These are phyloP conservation scores for Termitomyces sp. DNA, from an alignment of 768 basidiomycete species.

Conservation along the genomic window DNA sequence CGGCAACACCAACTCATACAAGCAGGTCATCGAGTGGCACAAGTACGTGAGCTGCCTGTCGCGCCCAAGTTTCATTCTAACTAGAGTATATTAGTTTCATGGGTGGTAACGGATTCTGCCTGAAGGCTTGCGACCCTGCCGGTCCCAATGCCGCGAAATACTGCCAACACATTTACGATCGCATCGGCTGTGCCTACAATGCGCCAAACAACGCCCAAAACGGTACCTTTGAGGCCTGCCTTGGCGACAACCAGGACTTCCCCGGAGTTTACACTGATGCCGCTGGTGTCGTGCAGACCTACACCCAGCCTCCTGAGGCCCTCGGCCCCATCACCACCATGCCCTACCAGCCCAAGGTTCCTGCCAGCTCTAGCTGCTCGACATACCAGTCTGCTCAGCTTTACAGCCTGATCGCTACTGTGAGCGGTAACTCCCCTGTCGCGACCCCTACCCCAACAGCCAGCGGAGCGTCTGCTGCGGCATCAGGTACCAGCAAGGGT, in stretches of 20 bases:
- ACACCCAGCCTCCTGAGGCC: slow-evolving; percentile 36
- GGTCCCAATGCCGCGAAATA: slow-evolving; percentile 44
- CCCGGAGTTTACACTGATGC: slow-evolving; percentile 45
- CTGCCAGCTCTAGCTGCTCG: slow-evolving; percentile 33
- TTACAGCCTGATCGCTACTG: slow-evolving; percentile 22
- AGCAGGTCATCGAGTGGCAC: slow-evolving; percentile 68
- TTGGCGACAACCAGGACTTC: slow-evolving; percentile 59
- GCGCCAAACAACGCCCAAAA: slow-evolving; percentile 60
- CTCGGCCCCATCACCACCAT: slow-evolving; percentile 32
- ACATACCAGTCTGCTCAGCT: slow-evolving; percentile 26
- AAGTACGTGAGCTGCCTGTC: slow-evolving; percentile 35
- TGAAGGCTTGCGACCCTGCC: slow-evolving; percentile 68
- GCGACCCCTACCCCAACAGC: not conserved
- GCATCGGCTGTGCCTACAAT: slow-evolving; percentile 73
- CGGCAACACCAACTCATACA: slow-evolving; percentile 35
- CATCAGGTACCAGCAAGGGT: not conserved
- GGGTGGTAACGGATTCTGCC: slow-evolving; percentile 60
- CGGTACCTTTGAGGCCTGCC: slow-evolving; percentile 61
- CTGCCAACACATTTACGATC: slow-evolving; percentile 74
- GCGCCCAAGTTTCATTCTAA: not conserved
- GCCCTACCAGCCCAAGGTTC: slow-evolving; percentile 37
- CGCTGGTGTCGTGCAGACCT: slow-evolving; percentile 36
- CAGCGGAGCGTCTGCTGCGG: not conserved
- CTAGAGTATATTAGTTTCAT: slow-evolving; percentile 51
- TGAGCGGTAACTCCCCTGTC: slow-evolving; percentile 7